Base-by-base conservation (phyloP, 805 yeast species). In the Nakazawaea ishiwadae region DNA sequence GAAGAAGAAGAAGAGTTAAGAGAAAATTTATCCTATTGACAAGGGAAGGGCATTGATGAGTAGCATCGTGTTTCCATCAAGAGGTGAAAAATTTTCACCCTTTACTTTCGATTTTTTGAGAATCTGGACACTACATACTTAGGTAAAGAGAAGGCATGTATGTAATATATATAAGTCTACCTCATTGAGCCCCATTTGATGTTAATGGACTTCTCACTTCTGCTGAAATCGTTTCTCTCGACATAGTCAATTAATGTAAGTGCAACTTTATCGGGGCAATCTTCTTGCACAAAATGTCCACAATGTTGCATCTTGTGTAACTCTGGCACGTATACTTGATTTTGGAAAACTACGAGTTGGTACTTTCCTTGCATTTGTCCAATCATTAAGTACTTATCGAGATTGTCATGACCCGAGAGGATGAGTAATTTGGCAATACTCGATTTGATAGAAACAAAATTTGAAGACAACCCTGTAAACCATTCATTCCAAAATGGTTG, bases 331-430 rank as follows among this genome's bases (percentile, higher is more conserved):
- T 51, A 31, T 10, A 50, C 48, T 23, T 44, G 44, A 29, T 54
- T 50, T 38, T 73, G 77, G 57, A 88, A 82, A 4, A 89, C 93
- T 11, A 86, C 79, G 31, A 93, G 70, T 62, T 95, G 99, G 59
- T 84, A 93, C 57, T 80, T 82, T 1, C 99, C 99, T 62, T 90
- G 98, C 99, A 93, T 93, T 61, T 95, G 99, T 1, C 97, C 99
- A 39, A 93, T 80, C 60, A 90, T 88, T 36, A 93, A 67, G 29
- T 75, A 75, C 48, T 83, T 88, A 61, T 93, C 99, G 23, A 95
- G 68, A 16, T 84, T 79, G 50, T 93, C 97, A 39, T 90, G 84
- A 3, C 96, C 96, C 0, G 98, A 95, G 12, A 95, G 62, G 1
- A 93, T 70, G 31, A 93, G 69, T 40, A 93, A 51, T 52, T 88